Evolutionary conservation across 805 yeast species (phyloP), one percentile per base, ranked within the genome.

Genomic region (Yarrowia yakushimensis): DNA sequence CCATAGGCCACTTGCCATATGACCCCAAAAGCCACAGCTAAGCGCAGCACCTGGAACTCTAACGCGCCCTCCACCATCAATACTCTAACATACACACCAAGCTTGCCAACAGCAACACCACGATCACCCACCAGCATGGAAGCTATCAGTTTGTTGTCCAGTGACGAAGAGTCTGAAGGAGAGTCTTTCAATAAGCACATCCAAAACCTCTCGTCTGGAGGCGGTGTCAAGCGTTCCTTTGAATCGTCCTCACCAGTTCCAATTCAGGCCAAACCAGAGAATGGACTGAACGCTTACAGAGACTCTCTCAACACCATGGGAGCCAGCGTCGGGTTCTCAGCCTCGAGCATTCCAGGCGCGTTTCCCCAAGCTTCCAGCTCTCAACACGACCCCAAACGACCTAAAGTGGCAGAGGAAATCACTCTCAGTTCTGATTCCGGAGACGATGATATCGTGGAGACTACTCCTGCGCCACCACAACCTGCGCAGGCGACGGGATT

Each of bases 121-220:
- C 36, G 30, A 28, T 20, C 39, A n/a, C 37, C 30, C 33, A 10
- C 43, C 23, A 36, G 12, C 23, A 34, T 36, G 59, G 43, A 52
- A 52, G 43, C 43, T 17, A 52, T 52, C 30, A 52, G 59, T 52
- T 13, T 52, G 59, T 36, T 52, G 43, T 52, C 59, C 17, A 52
- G 43, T 25, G 59, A 52, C 33, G 59, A 52, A 33, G 59, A 52
- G 25, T 34, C 43, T 4, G 59, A 52, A 6, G 59, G 43, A 30
- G 59, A 48, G 59, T 33, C 43, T 10, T 52, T 36, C 43, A 34
- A 52, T 43, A 17, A 20, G 28, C 43, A 33, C 12, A 12, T 45
- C 13, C 34, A 45, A 10, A 13, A 9, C 36, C 23, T 28, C 13
- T 27, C 48, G 20, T 25, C 36, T 4, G 52, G 52, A 15, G 25